Evolutionary conservation across 2,329 filamentous ascomycete species (phyloP), one percentile per base, ranked within the genome.

Genomic region (Aspergillus fumigatiaffinis): DNA sequence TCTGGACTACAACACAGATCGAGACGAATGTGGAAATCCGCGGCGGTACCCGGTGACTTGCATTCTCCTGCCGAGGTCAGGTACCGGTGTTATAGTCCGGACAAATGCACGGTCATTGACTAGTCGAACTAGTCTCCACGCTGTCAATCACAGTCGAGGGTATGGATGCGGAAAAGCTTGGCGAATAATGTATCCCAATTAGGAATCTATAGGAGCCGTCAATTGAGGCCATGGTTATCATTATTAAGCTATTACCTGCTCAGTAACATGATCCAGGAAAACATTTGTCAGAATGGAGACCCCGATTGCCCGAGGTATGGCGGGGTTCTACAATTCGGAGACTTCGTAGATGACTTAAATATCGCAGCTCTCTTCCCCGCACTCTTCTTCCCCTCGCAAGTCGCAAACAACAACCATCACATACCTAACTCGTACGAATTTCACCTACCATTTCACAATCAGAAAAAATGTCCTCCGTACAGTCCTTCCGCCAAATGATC

Each of bases 401-500:
- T 23, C 7, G 21, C 42, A 20, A 46, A 44, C 17, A 9, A 20
- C 21, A 8, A 21, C 2, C n/a, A 21, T 42, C 41, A 21, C 7
- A 17, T 38, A 14, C 14, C 25, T 23, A 5, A 7, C 1, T 10
- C 9, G 21, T 23, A 10, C 44, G 23, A 3, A 1, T 17, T 12
- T 32, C 29, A 3, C 14, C 14, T 38, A 38, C 6, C 7, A 38
- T 17, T 7, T 17, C 14, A 38, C 32, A 7, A 17, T 17, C 14
- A 3, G 6, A 58, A 2, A 14, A 58, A 2, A 63, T 63, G 61
- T 63, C 62, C 47, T 51, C 46, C 9, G 32, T 51, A 20, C 46
- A 58, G 46, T 69, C 66, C 17, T 82, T 84, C 74, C 82, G 84
- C 57, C 63, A 78, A 35, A 72, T 85, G 56, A 66, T 88, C 54